Evolutionary conservation across 805 yeast species (phyloP), one percentile per base, ranked within the genome.

Genomic region (Candida tammaniensis): DNA sequence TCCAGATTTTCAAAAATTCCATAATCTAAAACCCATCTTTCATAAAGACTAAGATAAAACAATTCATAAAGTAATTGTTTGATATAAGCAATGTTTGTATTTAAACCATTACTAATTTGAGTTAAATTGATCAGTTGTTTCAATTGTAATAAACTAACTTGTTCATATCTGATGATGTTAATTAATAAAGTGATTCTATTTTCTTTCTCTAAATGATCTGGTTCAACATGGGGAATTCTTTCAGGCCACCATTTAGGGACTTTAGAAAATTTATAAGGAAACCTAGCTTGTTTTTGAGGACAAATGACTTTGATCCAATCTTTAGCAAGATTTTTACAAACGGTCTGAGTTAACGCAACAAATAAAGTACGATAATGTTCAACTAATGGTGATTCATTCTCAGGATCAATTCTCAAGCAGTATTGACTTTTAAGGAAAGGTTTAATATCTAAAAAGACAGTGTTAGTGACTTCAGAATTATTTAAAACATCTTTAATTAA

Each of bases 161-260:
- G 33, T 27, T 26, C 36, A 36, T 33, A 44, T 42, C 27, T 35
- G 5, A 67, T 31, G 9, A 78, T 62, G 9, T 57, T 43, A 20
- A 71, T 56, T 49, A 84, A 54, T 16, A 83, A 55, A 4, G 48
- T 49, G 13, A 81, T 47, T 35, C 93, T 59, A 46, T 78, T 82
- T 1, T 57, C 59, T 49, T 79, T 82, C 38, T 64, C 68, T 38
- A 84, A 58, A 56, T 84, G 91, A 51, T 82, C 91, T 0, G 91
- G 91, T 48, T 83, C 89, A 27, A 63, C 66, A 55, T 83, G 91
- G 23, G 74, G 60, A 1, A 80, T 73, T 9, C 43, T 37, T 0
- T 27, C 23, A 0, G 89, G 89, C 93, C 93, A 83, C 89, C 89
- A 82, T 4, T 50, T 47, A 0, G 91, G 93, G 42, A 64, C 73